Base-by-base conservation (phyloP, 2,329 filamentous ascomycete genomes). In the Colletotrichum godetiae region DNA sequence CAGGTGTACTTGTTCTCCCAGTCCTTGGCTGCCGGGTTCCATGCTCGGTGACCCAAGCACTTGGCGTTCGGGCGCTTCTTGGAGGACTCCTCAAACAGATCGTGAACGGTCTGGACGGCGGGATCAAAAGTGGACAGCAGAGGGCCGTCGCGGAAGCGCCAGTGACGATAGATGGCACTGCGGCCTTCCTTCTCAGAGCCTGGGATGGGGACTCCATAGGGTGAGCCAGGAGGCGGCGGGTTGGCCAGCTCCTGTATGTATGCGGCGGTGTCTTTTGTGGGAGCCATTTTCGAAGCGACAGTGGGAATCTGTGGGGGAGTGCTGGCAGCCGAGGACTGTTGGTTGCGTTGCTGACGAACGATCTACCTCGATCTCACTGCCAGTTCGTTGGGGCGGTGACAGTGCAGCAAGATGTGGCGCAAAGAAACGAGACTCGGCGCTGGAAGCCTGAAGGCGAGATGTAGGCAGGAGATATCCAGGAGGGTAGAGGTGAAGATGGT, bases 31-130 rank as follows among this genome's bases (percentile, higher is more conserved):
- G 84, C 84, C 3, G 93, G 83, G 82, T 97, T 92, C 89, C 94
- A 98, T 5, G 93, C 90, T 75, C 97, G 91, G 81, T 90, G 90
- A 69, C 97, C 97, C 72, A 98, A 86, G 83, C 94, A 97, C 77
- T 88, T 91, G 78, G 89, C 89, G 78, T 91, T 93, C 59, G 93
- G 90, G 68, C 87, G 86, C 78, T 87, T 88, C 76, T 88, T 89
- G 69, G 88, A 91, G 76, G 92, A 85, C 31, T 87, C 83, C 81
- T 97, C 94, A 80, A 98, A 97, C 67, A 93, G 86, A 75, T 98
- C 94, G 85, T 97, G 93, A 31, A 92, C 88, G 15, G 95, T 97
- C 74, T 87, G 88, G 64, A 92, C 84, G 63, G 90, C 83, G 22
- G 95, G 93, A 80, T 97, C 93, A 76, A 94, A 86, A 6, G 93